Evolutionary conservation across 2,329 filamentous ascomycete genomes (phyloP).

Genomic region (Fusarium sp.): DNA sequence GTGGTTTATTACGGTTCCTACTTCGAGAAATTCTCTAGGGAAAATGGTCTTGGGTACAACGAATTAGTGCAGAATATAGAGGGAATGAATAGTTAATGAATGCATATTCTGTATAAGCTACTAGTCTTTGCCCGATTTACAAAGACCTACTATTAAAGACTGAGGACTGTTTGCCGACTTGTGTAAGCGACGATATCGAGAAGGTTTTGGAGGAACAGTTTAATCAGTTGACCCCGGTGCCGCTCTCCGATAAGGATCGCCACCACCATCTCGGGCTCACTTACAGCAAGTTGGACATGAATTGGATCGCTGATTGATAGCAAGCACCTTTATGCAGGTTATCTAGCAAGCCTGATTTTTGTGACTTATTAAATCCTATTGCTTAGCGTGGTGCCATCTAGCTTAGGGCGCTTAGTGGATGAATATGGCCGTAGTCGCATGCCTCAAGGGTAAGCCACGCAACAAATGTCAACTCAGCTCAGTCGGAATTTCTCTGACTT

Average conservation of each 20-base stretch:
- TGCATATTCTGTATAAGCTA: too few relatives aligned
- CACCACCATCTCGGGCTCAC: conserved; percentile 39
- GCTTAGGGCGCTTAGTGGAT: conserved; percentile 45
- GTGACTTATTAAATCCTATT: conserved; percentile 7
- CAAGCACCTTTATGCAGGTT: conserved; percentile 46
- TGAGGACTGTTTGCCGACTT: too few relatives aligned
- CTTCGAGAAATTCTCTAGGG: background rate
- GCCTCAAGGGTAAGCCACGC: background rate
- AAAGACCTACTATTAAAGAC: too few relatives aligned
- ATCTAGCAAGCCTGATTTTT: conserved; percentile 23
- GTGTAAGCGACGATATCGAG: too few relatives aligned
- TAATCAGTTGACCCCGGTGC: too few relatives aligned
- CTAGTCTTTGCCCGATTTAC: too few relatives aligned
- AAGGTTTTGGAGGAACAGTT: too few relatives aligned
- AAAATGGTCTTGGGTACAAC: too few relatives aligned
- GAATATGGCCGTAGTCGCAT: background rate
- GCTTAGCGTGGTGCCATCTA: conserved; percentile 41
- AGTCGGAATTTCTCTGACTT: background rate
- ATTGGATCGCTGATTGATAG: conserved; percentile 43
- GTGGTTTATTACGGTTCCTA: background rate
- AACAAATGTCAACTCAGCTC: background rate
- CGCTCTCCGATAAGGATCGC: background rate
- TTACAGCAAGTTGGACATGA: conserved; percentile 47
- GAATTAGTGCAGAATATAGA: too few relatives aligned
- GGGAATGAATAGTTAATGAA: too few relatives aligned